phyloP scores from a whole-genome alignment of 495 filamentous ascomycete genomes.

The Penicillium salamii region DNA sequence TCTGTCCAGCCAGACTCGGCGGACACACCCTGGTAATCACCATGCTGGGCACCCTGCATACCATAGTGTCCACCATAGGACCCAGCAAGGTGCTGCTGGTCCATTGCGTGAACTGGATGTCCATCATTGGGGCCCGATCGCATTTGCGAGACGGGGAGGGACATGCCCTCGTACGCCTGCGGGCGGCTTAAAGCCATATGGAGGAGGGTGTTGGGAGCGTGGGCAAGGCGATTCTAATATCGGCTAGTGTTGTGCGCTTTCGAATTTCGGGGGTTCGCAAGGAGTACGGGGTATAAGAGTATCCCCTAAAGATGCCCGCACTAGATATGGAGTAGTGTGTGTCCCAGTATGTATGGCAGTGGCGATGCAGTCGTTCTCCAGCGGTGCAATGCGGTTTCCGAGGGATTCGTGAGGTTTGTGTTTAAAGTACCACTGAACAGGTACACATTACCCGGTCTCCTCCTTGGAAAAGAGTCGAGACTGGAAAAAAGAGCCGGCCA shows the following conservation, averaged over 20 bases:
- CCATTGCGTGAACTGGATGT: conserved; percentile 11
- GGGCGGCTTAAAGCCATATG: conserved; percentile 20
- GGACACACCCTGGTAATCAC: conserved; percentile 72
- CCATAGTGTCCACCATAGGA: conserved; percentile 46
- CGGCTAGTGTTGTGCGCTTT: not conserved
- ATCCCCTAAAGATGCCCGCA: no score
- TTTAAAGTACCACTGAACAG: not conserved
- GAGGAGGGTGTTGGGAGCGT: not conserved
- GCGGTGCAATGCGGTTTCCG: not conserved
- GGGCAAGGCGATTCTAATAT: not conserved
- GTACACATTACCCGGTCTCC: not conserved
- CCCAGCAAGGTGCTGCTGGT: conserved; percentile 15
- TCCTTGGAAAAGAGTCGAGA: not conserved
- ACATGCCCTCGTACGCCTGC: conserved; percentile 8
- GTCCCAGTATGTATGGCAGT: not conserved
- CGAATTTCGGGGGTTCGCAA: not conserved
- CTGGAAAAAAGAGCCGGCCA: conserved; percentile 17
- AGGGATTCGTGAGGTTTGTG: not conserved
- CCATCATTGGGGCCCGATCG: conserved; percentile 13
- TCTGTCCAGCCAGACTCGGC: conserved; percentile 88
- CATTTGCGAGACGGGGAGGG: conserved; percentile 6
- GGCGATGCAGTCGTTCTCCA: not conserved
- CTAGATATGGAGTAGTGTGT: no score
- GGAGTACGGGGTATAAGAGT: not conserved
- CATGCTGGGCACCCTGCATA: conserved; percentile 42